phyloP scores from a whole-genome alignment of 139 green algal genomes.

The Chlamydomonas asymmetrica region DNA sequence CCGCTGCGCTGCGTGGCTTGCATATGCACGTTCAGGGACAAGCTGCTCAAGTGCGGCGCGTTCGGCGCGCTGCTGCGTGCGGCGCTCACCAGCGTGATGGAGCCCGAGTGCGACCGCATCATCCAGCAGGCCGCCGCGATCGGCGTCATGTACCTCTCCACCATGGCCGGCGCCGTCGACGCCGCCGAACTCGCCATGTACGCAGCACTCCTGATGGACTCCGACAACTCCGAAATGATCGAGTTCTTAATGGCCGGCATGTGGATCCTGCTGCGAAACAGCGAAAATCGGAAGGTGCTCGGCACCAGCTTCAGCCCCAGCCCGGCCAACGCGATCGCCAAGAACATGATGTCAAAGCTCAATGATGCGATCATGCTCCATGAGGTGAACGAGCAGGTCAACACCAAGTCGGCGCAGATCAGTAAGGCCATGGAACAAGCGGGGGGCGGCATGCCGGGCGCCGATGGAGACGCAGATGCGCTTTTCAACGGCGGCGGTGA shows the following conservation, averaged over 20 bases:
- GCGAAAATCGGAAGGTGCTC: slow-evolving; percentile 57
- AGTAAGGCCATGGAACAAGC: too few species aligned
- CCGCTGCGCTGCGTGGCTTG: too few species aligned
- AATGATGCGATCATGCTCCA: slow-evolving; percentile 72
- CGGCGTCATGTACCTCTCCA: slow-evolving; percentile 78
- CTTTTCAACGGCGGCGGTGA: too few species aligned
- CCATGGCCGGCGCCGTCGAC: slow-evolving; percentile 66
- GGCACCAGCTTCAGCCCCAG: slow-evolving; percentile 44
- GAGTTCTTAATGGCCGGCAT: slow-evolving; percentile 77
- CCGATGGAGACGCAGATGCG: too few species aligned
- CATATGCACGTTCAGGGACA: slow-evolving; percentile 31
- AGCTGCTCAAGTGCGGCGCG: slow-evolving; percentile 44
- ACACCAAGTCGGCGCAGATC: slow-evolving; percentile 17
- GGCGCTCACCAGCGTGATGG: slow-evolving; percentile 51
- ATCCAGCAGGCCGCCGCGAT: slow-evolving; percentile 74
- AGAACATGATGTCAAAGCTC: slow-evolving; percentile 61
- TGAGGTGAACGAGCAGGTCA: slow-evolving; percentile 54
- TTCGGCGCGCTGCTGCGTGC: slow-evolving; percentile 64
- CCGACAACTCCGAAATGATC: slow-evolving; percentile 64
- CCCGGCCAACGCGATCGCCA: slow-evolving; percentile 29
- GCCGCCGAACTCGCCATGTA: slow-evolving; percentile 64
- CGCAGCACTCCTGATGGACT: slow-evolving; percentile 58
- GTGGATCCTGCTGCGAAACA: slow-evolving; percentile 75
- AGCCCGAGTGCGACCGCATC: slow-evolving; percentile 57
- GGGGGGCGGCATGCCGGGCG: too few species aligned